phyloP scores from a whole-genome alignment of 345 rosid species.

The Camelina sativa region DNA sequence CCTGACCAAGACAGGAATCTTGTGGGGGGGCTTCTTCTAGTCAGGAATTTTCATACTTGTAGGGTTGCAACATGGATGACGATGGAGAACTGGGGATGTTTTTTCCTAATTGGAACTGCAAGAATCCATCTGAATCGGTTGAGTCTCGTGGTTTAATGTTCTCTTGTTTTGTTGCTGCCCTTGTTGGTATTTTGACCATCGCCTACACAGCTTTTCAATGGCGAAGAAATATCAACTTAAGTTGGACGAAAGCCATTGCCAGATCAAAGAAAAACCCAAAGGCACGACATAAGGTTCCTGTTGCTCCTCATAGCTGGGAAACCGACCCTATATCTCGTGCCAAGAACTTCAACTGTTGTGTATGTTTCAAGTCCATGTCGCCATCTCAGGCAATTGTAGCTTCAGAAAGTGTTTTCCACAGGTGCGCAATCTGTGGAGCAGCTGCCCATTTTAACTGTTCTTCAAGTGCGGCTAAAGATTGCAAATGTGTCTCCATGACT shows the following conservation, averaged over 20 bases:
- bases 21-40: slow-evolving; percentile 2
- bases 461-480: slow-evolving; percentile 70
- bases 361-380: slow-evolving; percentile 75
- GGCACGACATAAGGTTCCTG: slow-evolving; percentile 72
- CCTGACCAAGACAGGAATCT: slow-evolving; percentile 20
- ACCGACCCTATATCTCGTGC: slow-evolving; percentile 70
- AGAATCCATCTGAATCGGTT: slow-evolving; percentile 52
- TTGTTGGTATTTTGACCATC: slow-evolving; percentile 83
- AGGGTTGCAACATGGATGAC: slow-evolving; percentile 53
- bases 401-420: slow-evolving; percentile 65
- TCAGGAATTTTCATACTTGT: slow-evolving; percentile 2
- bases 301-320: slow-evolving; percentile 77
- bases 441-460: slow-evolving; percentile 83
- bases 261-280: slow-evolving; percentile 92
- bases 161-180: slow-evolving; percentile 71
- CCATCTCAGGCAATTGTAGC: slow-evolving; percentile 66
- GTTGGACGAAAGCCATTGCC: slow-evolving; percentile 94
- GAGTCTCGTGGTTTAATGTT: slow-evolving; percentile 68
- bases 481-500: slow-evolving; percentile 85
- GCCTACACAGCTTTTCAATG: slow-evolving; percentile 93
- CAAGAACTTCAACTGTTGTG: slow-evolving; percentile 85
- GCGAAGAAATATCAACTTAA: slow-evolving; percentile 91
- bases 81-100: slow-evolving; percentile 57
- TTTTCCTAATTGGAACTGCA: slow-evolving; percentile 56
- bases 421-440: slow-evolving; percentile 77